Conservation (phyloP, 1,284 basidiomycete species). For the Schizopora paradoxa region DNA sequence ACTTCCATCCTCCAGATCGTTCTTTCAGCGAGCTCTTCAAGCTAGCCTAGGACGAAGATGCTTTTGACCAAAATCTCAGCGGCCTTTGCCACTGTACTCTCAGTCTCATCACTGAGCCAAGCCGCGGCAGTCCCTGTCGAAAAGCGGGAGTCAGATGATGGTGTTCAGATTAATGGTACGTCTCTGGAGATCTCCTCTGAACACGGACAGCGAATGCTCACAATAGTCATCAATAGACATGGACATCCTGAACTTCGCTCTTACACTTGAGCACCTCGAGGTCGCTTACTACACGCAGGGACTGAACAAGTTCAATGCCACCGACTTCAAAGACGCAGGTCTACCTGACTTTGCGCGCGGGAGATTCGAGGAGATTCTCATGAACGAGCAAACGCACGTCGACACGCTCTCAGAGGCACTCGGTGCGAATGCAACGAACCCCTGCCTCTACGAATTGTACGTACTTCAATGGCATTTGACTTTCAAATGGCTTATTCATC, state of each 20-base stretch:
- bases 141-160: too few relatives aligned
- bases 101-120: too few relatives aligned
- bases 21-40: too few relatives aligned
- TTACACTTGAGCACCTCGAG: constrained; percentile 57
- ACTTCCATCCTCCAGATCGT: too few relatives aligned
- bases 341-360: constrained; percentile 37
- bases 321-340: constrained; percentile 40
- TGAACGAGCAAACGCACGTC: constrained; percentile 50
- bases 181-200: too few relatives aligned
- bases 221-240: constrained; percentile 22
- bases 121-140: too few relatives aligned
- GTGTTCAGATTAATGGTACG: too few relatives aligned
- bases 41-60: too few relatives aligned
- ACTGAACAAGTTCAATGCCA: constrained; percentile 34
- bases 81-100: too few relatives aligned
- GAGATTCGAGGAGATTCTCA: constrained; percentile 41
- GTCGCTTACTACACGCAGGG: constrained; percentile 34
- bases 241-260: constrained; percentile 45
- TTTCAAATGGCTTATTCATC: too few relatives aligned
- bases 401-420: constrained; percentile 37
- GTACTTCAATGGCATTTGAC: neutral
- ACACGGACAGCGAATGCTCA: too few relatives aligned
- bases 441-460: constrained; percentile 37
- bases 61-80: too few relatives aligned
- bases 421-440: constrained; percentile 33